These are phyloP conservation scores for Chalciporus pseudorubinellus DNA, from an alignment of 768 basidiomycete genomes.

Conservation along the genomic window DNA sequence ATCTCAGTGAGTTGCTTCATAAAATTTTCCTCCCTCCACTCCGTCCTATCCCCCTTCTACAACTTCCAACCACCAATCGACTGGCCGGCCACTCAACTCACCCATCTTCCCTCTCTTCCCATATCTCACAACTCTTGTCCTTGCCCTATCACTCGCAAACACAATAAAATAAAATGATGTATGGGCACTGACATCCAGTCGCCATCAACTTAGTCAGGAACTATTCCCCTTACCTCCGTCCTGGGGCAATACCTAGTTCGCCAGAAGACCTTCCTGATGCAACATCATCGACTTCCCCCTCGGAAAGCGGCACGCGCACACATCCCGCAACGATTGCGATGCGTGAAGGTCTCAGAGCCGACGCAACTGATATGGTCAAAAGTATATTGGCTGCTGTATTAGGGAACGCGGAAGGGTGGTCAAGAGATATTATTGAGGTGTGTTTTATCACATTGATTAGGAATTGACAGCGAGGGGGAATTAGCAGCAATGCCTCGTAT, in stretches of 20 bases:
- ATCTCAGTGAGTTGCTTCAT: slow-evolving; percentile 70
- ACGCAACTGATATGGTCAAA: slow-evolving; percentile 76
- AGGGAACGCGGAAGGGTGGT: slow-evolving; percentile 46
- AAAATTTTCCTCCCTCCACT: slow-evolving; percentile 19
- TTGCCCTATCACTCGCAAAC: slow-evolving; percentile 22
- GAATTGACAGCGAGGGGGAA: not conserved
- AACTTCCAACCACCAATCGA: slow-evolving; percentile 29
- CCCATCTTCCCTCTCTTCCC: slow-evolving; percentile 24
- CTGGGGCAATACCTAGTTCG: slow-evolving; percentile 17
- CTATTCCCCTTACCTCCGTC: slow-evolving; percentile 80
- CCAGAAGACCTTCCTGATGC: slow-evolving; percentile 7
- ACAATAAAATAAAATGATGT: slow-evolving; percentile 20
- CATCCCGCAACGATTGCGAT: slow-evolving; percentile 74
- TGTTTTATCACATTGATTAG: slow-evolving; percentile 7
- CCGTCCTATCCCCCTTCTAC: slow-evolving; percentile 23
- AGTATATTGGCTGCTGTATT: slow-evolving; percentile 38
- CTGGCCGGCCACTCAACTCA: slow-evolving; percentile 25
- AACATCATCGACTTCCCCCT: slow-evolving; percentile 1
- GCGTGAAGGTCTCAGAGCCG: slow-evolving; percentile 54
- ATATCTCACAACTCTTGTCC: slow-evolving; percentile 32
- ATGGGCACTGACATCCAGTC: slow-evolving; percentile 77
- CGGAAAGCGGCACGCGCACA: slow-evolving; percentile 41
- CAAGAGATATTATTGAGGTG: slow-evolving; percentile 51
- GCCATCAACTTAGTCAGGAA: slow-evolving; percentile 86
- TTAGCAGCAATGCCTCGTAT: not conserved